phyloP scores from a whole-genome alignment of 768 basidiomycete genomes.

The Mycena polygramma region DNA sequence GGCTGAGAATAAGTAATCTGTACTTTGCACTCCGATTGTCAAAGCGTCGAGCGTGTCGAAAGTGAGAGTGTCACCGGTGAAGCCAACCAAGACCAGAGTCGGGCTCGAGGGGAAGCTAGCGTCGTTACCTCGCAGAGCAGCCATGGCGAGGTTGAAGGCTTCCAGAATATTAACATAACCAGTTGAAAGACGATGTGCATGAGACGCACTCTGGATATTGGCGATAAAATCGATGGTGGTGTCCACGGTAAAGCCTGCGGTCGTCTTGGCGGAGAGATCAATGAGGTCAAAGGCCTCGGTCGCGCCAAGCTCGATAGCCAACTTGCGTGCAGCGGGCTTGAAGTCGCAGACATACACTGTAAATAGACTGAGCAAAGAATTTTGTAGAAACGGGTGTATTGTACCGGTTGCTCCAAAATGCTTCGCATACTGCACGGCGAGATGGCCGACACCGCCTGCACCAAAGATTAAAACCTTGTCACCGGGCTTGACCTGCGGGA shows the following conservation, averaged over 20 bases:
- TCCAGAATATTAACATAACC: background rate
- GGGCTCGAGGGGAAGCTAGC: slow-evolving; percentile 22
- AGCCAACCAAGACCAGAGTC: slow-evolving; percentile 23
- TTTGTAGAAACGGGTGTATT: background rate
- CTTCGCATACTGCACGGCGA: slow-evolving; percentile 40
- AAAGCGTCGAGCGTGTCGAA: slow-evolving; percentile 22
- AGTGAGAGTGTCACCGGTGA: slow-evolving; percentile 26
- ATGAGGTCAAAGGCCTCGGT: slow-evolving; percentile 36
- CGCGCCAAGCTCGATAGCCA: slow-evolving; percentile 41
- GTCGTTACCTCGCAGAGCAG: slow-evolving; percentile 26
- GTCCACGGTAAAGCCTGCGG: slow-evolving; percentile 37
- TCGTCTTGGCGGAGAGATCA: slow-evolving; percentile 31
- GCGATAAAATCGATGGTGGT: slow-evolving; percentile 42
- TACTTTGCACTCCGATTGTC: slow-evolving; percentile 23
- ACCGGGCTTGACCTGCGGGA: slow-evolving; percentile 18
- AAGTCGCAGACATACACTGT: slow-evolving; percentile 41
- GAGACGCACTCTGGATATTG: slow-evolving; percentile 37
- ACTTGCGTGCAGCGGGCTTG: slow-evolving; percentile 37
- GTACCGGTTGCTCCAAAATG: slow-evolving; percentile 41
- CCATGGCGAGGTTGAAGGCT: slow-evolving; percentile 32
- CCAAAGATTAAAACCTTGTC: slow-evolving; percentile 38
- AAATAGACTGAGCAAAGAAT: background rate
- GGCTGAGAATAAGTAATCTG: background rate
- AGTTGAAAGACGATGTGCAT: background rate
- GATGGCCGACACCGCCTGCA: slow-evolving; percentile 33